Evolutionary conservation across 768 basidiomycete genomes (phyloP).

Genomic region (Gymnopilus junonius): DNA sequence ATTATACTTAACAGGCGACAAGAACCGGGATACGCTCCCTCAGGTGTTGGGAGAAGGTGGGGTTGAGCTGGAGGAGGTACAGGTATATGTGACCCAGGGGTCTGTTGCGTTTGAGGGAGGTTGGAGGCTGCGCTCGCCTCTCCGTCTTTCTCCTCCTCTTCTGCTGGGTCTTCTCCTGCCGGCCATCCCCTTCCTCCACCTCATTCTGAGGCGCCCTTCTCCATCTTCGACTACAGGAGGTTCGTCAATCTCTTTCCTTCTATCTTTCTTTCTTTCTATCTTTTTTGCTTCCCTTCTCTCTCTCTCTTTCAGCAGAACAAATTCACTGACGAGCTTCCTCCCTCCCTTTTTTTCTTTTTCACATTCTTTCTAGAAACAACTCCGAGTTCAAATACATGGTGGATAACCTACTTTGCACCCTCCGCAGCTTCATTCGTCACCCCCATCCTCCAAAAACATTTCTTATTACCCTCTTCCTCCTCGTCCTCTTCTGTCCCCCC

Average conservation of each 20-base stretch:
- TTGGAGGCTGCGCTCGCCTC: constrained; percentile 27
- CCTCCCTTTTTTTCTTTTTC: no score
- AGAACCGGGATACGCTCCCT: constrained; percentile 74
- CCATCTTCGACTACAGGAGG: no score
- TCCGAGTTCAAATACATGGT: constrained; percentile 44
- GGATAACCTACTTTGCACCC: constrained; percentile 81
- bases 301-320: no score
- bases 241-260: neutral
- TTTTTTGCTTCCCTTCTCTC: no score
- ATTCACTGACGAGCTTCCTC: no score
- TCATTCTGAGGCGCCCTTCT: no score
- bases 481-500: neutral
- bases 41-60: constrained; percentile 49
- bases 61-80: constrained; percentile 51
- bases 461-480: constrained; percentile 34
- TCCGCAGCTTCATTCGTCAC: constrained; percentile 64
- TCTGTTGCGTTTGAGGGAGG: constrained; percentile 53
- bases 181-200: no score
- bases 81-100: constrained; percentile 74
- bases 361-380: neutral
- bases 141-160: neutral
- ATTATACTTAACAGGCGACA: constrained; percentile 86
- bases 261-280: no score
- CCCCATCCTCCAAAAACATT: constrained; percentile 51
- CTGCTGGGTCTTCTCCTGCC: neutral